Conservation (phyloP, 805 yeast species). For the Kazachstania viticola region DNA sequence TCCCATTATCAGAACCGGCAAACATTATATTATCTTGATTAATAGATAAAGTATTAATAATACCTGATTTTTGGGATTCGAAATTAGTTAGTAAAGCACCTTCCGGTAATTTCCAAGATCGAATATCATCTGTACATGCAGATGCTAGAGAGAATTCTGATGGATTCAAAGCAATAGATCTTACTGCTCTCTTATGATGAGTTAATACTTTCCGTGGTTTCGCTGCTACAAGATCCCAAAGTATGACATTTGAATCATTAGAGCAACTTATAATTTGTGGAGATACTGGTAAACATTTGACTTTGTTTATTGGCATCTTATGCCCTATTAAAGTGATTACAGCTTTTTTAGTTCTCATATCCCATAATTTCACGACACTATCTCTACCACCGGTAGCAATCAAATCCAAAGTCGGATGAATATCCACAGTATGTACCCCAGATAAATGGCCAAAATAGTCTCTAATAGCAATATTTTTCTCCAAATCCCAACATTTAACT, state of each 20-base stretch:
- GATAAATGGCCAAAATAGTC: conserved; percentile 92
- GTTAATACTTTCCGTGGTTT: conserved; percentile 61
- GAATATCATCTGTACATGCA: conserved; percentile 69
- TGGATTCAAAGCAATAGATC: conserved; percentile 63
- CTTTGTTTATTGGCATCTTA: conserved; percentile 57
- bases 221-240: conserved; percentile 85
- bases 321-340: conserved; percentile 78
- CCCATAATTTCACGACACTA: conserved; percentile 84
- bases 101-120: conserved; percentile 74
- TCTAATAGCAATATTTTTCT: conserved; percentile 65
- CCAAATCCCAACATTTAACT: conserved; percentile 93
- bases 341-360: conserved; percentile 66
- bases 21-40: conserved; percentile 55
- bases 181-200: conserved; percentile 72
- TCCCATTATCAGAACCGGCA: conserved; percentile 79
- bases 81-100: conserved; percentile 59
- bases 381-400: conserved; percentile 86
- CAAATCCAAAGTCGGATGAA: conserved; percentile 79
- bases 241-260: conserved; percentile 69
- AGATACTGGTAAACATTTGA: conserved; percentile 55
- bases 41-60: conserved; percentile 58
- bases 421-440: conserved; percentile 70
- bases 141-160: conserved; percentile 63
- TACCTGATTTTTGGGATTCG: conserved; percentile 27
- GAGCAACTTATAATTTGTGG: conserved; percentile 83